Conservation (phyloP, 2,329 filamentous ascomycete genomes). For the Neopestalotiopsis clavispora region DNA sequence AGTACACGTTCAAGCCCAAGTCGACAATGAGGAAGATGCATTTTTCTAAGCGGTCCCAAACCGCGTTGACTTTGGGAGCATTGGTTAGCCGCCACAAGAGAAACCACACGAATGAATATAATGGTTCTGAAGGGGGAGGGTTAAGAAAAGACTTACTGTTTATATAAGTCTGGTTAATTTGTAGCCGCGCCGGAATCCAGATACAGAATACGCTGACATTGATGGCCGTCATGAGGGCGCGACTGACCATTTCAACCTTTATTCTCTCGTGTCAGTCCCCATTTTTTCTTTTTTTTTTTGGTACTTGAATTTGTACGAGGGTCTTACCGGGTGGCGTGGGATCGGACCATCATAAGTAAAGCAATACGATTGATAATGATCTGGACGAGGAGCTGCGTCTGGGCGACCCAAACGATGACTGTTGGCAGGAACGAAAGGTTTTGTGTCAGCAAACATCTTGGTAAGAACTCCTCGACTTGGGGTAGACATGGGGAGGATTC, state of each 20-base stretch:
- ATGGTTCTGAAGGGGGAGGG: no score
- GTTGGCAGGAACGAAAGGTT: accelerated
- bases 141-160: conserved; percentile 11
- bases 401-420: conserved; percentile 23
- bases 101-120: not conserved
- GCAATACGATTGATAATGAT: conserved; percentile 51
- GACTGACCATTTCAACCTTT: conserved; percentile 43
- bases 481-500: no score
- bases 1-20: conserved; percentile 45
- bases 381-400: conserved; percentile 48
- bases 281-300: not conserved
- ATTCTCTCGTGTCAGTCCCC: conserved; percentile 26
- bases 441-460: not conserved
- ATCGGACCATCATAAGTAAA: conserved; percentile 42
- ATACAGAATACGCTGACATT: conserved; percentile 50
- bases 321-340: conserved; percentile 4
- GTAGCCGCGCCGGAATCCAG: conserved; percentile 49
- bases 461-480: no score
- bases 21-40: conserved; percentile 47
- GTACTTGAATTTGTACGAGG: not conserved
- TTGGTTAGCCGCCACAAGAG: not conserved
- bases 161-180: conserved; percentile 37
- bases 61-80: conserved; percentile 36
- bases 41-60: conserved; percentile 53
- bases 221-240: conserved; percentile 43